A percentile compares a stretch with the other conserved stretches of the same genome.
These are phyloP conservation scores for Gyrodon lividus DNA, from an alignment of 768 basidiomycete species.

Conservation along the genomic window DNA sequence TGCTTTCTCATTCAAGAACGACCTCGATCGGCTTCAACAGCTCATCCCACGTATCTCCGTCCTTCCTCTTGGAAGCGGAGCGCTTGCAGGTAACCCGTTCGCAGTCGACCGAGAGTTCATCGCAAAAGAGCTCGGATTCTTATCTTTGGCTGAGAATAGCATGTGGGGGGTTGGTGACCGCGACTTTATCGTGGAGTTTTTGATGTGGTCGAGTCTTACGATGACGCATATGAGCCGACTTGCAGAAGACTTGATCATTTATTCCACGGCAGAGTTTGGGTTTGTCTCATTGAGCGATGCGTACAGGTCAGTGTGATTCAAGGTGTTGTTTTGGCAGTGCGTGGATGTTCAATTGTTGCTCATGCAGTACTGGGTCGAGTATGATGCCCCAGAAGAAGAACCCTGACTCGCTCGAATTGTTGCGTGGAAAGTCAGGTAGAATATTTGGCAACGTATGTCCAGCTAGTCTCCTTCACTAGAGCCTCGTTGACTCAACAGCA, in stretches of 20 bases:
- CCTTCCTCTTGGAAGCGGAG: constrained; percentile 90
- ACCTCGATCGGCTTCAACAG: constrained; percentile 81
- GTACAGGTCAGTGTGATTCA: constrained; percentile 67
- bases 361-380: constrained; percentile 87
- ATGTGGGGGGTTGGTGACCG: constrained; percentile 96
- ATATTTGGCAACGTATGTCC: constrained; percentile 82
- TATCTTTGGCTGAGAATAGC: constrained; percentile 90
- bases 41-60: constrained; percentile 89
- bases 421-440: constrained; percentile 93
- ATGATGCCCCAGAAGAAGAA: constrained; percentile 99
- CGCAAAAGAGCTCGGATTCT: constrained; percentile 85
- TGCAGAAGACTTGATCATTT: constrained; percentile 95
- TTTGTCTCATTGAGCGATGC: constrained; percentile 96
- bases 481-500: constrained; percentile 1
- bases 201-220: constrained; percentile 92
- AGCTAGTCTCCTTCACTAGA: neutral
- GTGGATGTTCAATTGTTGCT: neutral
- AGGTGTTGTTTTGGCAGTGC: neutral
- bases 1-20: constrained; percentile 88
- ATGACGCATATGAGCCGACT: constrained; percentile 94
- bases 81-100: constrained; percentile 96
- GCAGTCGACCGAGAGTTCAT: constrained; percentile 91
- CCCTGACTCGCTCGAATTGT: constrained; percentile 91
- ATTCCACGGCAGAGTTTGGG: constrained; percentile 96
- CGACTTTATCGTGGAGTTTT: constrained; percentile 95